Conservation (phyloP, 1,284 basidiomycete species). For the Fomitiporia mediterranea region DNA sequence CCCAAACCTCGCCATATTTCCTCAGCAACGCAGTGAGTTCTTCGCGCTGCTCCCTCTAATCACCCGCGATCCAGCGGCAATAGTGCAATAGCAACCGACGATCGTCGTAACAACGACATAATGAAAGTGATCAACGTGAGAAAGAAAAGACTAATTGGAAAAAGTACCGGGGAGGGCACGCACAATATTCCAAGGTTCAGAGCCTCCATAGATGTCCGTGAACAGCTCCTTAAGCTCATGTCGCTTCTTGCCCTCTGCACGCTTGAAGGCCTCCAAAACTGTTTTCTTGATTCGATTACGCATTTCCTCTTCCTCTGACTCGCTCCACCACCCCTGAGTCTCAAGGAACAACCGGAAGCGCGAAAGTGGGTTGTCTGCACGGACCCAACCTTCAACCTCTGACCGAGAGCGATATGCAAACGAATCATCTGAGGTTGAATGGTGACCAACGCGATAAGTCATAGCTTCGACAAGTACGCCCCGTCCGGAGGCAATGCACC, state of each 20-base stretch:
- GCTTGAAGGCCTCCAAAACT: constrained; percentile 75
- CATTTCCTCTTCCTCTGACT: constrained; percentile 67
- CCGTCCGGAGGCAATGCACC: constrained; percentile 75
- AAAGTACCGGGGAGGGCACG: constrained; percentile 34
- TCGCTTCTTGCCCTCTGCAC: constrained; percentile 70
- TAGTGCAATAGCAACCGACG: constrained; percentile 8
- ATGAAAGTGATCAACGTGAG: constrained; percentile 2
- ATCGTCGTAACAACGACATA: background rate
- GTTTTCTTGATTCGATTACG: constrained; percentile 66
- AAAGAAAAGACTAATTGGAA: background rate
- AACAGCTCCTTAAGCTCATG: constrained; percentile 77
- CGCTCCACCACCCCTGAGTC: constrained; percentile 82
- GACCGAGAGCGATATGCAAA: constrained; percentile 83
- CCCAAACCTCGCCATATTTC: constrained; percentile 82
- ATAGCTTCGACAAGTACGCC: constrained; percentile 90
- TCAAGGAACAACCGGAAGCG: constrained; percentile 85
- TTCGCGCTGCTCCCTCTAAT: constrained; percentile 76
- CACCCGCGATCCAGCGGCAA: constrained; percentile 6
- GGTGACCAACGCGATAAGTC: constrained; percentile 94
- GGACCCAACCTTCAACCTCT: constrained; percentile 84
- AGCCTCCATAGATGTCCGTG: constrained; percentile 82
- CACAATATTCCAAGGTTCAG: constrained; percentile 82
- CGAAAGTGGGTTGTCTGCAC: constrained; percentile 84
- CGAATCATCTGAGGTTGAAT: constrained; percentile 93
- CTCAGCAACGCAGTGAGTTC: constrained; percentile 72